Base-by-base conservation (phyloP, 139 green algal genomes). In the Picochlorum sp. region DNA sequence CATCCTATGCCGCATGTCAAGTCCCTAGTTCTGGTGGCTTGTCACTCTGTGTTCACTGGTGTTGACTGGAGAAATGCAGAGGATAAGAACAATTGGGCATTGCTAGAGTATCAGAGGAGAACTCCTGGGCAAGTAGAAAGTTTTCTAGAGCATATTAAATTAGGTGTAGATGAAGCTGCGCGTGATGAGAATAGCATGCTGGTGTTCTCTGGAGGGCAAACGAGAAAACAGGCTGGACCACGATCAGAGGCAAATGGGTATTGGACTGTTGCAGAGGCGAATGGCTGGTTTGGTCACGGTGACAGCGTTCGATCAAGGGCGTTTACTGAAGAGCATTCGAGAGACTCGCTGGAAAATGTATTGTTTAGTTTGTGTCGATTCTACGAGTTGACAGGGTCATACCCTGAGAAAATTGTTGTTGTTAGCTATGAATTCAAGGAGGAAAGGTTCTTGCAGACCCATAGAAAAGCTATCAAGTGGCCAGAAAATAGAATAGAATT, bases 341-440 rank as follows among this genome's bases (percentile, higher is more conserved):
- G 90, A 2, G 91, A 97, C 80, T 89, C 75, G 50, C 90, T 95
- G 68, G 90, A 97, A 69, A 97, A 97, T 76, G 58, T 97, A 41
- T 64, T 96, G 18, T 96, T 97, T 76, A 81, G 74, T 41, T 67
- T 97, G 2, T 97, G 91, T 75, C 80, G 83, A 32, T 90, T 92
- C 73, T 69, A 77, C 47, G 74, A 91, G 63, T 69, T 90, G 13
- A 85, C 83, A 11, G 82, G 84, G 10, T 80, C 85, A 70, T 95
- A 94, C 66, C 90, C 90, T 2, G 56, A 71, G 4, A 62, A 74
- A 34, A 66, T 96, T 34, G 86, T 80, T 1, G 82, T 96, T 10
- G 81, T 96, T n/a, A 85, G 84, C 56, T 97, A 96, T 76, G 83
- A 85, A 2, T 84, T 95, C 66, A 97, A 97, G 77, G 56, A 80